phyloP scores from a whole-genome alignment of 2,329 filamentous ascomycete species.

The Colletotrichum lupini region DNA sequence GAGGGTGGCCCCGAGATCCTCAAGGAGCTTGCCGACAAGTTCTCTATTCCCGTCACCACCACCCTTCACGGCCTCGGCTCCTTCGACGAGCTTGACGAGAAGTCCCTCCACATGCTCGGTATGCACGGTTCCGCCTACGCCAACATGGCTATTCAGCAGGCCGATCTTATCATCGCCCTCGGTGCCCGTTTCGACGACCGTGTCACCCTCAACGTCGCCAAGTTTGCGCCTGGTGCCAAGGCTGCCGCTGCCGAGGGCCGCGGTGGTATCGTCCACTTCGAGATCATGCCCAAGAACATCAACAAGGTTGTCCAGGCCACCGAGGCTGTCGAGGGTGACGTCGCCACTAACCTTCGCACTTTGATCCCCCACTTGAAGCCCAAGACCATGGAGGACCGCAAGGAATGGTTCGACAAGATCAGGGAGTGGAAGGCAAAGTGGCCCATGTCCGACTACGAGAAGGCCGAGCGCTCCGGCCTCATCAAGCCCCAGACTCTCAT shows the following conservation, averaged over 20 bases:
- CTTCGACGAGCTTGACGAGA: slow-evolving; percentile 92
- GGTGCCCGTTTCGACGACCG: slow-evolving; percentile 97
- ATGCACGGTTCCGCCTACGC: slow-evolving; percentile 98
- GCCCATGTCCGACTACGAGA: slow-evolving; percentile 86
- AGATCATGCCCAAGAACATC: slow-evolving; percentile 99
- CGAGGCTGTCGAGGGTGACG: slow-evolving; percentile 94
- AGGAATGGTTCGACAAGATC: slow-evolving; percentile 92
- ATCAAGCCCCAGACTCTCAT: slow-evolving; percentile 98
- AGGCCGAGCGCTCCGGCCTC: slow-evolving; percentile 76
- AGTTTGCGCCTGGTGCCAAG: slow-evolving; percentile 91
- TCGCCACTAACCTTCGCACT: slow-evolving; percentile 79
- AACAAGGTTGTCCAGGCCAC: slow-evolving; percentile 99
- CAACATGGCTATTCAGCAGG: slow-evolving; percentile 98
- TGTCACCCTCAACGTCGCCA: slow-evolving; percentile 83
- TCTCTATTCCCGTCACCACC: slow-evolving; percentile 92
- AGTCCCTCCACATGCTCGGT: slow-evolving; percentile 96
- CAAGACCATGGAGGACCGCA: slow-evolving; percentile 72
- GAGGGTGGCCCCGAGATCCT: slow-evolving; percentile 84
- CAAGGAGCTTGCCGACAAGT: slow-evolving; percentile 89
- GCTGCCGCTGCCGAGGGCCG: slow-evolving; percentile 85
- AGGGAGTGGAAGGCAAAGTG: slow-evolving; percentile 91
- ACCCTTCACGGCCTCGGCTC: slow-evolving; percentile 93
- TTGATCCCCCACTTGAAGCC: slow-evolving; percentile 79
- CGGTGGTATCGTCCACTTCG: slow-evolving; percentile 96
- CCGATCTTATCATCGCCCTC: slow-evolving; percentile 94